Base-by-base conservation (phyloP, 2,329 filamentous ascomycete species). In the Aspergillus pseudotamarii region DNA sequence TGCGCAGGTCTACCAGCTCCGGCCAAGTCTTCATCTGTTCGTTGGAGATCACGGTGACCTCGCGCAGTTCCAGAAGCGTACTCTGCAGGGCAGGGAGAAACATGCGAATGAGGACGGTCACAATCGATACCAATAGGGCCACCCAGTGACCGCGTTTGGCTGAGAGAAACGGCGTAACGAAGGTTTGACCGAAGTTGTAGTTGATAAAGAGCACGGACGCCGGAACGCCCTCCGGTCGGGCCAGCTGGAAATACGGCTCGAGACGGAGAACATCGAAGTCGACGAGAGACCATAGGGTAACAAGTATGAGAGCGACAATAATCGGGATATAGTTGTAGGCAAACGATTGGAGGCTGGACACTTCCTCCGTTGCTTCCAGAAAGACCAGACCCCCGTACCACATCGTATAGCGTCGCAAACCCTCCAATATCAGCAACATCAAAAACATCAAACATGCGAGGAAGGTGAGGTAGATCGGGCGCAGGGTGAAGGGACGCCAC, bases 211-310 rank as follows among this genome's bases (percentile, higher is more conserved):
- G 65, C 6, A 75, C 70, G 1, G 67, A 69, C 28, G 76, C 76
- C 4, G 75, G 73, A 21, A 73, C 72, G 1, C 76, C 76, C 12
- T 72, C 67, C 9, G 74, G 73, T 16, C 68, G 66, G 5, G 76
- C 75, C 36, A 78, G 60, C 58, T 78, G 82, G 55, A 83, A 84
- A 63, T 80, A 84, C 2, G 82, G 81, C 55, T 84, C 82, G 21
- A 84, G 69, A 6, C 82, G 81, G 58, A 83, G 79, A 23, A 83
- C 81, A 63, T 84, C 82, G 58, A 80, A 84, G 60, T 84, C 82
- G 14, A 81, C 76, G 61, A 83, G 80, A 54, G 82, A 80, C 82
- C 82, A 84, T 1, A 82, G 67, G 23, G 81, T 79, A 46, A 81
- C 78, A 34, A 83, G 81, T 8, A 79, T 72, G 21, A 84, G 76